These are phyloP conservation scores for Nothopassalora personata DNA, from an alignment of 2,329 filamentous ascomycete genomes.

Conservation along the genomic window DNA sequence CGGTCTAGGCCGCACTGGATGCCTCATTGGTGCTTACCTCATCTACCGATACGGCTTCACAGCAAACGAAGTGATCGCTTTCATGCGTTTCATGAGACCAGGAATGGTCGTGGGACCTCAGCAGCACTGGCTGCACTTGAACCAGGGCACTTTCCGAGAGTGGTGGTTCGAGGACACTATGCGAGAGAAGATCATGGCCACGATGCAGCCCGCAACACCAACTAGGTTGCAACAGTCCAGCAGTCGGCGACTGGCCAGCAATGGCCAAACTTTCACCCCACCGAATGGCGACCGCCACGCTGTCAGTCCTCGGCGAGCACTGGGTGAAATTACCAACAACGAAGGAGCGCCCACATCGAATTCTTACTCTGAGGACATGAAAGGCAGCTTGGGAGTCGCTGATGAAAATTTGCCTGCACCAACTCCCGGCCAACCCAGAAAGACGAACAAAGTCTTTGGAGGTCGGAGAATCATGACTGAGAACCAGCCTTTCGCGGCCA, in stretches of 20 bases:
- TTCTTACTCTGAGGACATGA: slow-evolving; percentile 23
- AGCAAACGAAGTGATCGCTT: slow-evolving; percentile 76
- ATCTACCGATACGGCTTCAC: slow-evolving; percentile 98
- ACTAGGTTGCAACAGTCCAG: slow-evolving; percentile 47
- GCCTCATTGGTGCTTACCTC: slow-evolving; percentile 92
- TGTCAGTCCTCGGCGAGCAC: slow-evolving; percentile 56
- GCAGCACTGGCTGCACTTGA: slow-evolving; percentile 97
- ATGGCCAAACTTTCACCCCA: slow-evolving; percentile 72
- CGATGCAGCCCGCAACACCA: slow-evolving; percentile 50
- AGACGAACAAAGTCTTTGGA: slow-evolving; percentile 72
- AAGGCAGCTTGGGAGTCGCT: slow-evolving; percentile 56
- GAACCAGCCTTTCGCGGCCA: slow-evolving; percentile 47
- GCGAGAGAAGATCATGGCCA: slow-evolving; percentile 71
- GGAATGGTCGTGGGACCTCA: slow-evolving; percentile 99
- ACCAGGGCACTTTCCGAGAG: slow-evolving; percentile 94
- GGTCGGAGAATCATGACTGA: slow-evolving; percentile 51
- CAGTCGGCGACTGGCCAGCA: slow-evolving; percentile 51
- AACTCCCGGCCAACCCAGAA: slow-evolving; percentile 90
- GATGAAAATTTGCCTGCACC: slow-evolving; percentile 92
- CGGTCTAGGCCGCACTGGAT: slow-evolving; percentile 89
- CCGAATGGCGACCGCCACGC: slow-evolving; percentile 67
- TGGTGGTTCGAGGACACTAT: slow-evolving; percentile 84
- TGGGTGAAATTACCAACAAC: slow-evolving; percentile 92
- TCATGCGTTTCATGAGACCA: slow-evolving; percentile 98
- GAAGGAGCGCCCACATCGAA: slow-evolving; percentile 47